Conservation (phyloP, 1,139 yeast genomes). For the Kurtzmaniella quercitrusa region DNA sequence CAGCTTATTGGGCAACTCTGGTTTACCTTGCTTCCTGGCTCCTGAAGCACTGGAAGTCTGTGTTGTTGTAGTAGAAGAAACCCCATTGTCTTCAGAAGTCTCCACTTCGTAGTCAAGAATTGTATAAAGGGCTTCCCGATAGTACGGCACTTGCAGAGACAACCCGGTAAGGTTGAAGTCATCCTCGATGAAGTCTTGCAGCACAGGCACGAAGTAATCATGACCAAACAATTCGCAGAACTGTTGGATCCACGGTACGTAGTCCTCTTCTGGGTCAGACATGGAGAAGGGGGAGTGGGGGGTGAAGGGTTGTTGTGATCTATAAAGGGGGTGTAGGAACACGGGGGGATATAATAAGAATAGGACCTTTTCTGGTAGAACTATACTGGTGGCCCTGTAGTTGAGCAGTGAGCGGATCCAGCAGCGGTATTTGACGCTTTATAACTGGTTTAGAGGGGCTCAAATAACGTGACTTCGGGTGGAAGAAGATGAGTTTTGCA, state of each 20-base stretch:
- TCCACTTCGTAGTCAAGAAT: conserved; percentile 78
- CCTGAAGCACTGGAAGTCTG: conserved; percentile 10
- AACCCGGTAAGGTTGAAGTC: conserved; percentile 94
- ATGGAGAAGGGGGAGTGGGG: conserved; percentile 13
- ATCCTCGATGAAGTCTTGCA: conserved; percentile 92
- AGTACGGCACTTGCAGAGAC: conserved; percentile 80
- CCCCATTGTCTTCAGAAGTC: conserved; percentile 50
- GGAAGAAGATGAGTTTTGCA: background rate
- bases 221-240: conserved; percentile 87
- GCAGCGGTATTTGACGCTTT: background rate
- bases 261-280: conserved; percentile 54
- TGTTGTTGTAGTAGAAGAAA: background rate
- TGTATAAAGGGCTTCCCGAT: conserved; percentile 86
- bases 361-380: too few species aligned
- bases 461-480: background rate
- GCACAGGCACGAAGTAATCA: conserved; percentile 89
- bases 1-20: conserved; percentile 63
- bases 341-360: background rate
- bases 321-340: background rate
- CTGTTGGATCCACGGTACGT: conserved; percentile 85
- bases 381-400: too few species aligned
- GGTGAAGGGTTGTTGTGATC: background rate
- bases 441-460: background rate
- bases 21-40: conserved; percentile 7
- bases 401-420: background rate